These are phyloP conservation scores for Blastocystis sp. DNA, from an alignment of 352 stramenopile genomes.

Conservation along the genomic window DNA sequence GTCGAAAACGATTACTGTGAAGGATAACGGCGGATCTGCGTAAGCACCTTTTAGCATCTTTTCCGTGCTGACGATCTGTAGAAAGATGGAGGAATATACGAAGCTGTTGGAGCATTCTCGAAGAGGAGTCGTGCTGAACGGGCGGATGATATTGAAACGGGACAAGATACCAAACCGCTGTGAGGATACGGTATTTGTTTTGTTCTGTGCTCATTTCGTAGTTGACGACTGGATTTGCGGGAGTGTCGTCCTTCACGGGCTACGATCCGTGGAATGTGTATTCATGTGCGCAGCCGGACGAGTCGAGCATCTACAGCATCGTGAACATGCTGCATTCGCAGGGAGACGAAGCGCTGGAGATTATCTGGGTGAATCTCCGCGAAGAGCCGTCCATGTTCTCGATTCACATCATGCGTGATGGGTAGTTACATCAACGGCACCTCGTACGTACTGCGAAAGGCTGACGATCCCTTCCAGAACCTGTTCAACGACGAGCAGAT, in stretches of 20 bases:
- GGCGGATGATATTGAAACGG: slow-evolving; percentile 52
- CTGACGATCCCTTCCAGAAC: slow-evolving; percentile 81
- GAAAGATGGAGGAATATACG: slow-evolving; percentile 39
- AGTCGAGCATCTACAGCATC: slow-evolving; percentile 43
- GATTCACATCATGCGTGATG: too few relatives aligned
- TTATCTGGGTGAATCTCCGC: slow-evolving; percentile 82
- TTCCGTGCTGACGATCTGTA: not conserved
- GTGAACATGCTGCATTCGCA: slow-evolving; percentile 35
- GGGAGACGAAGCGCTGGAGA: slow-evolving; percentile 31
- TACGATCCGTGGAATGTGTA: slow-evolving; percentile 69
- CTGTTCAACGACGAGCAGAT: slow-evolving; percentile 76
- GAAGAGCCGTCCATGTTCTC: slow-evolving; percentile 80
- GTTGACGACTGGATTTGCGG: not conserved
- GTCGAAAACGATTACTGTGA: not conserved
- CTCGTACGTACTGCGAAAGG: slow-evolving; percentile 81
- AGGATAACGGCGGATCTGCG: not conserved
- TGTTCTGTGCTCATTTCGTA: not conserved
- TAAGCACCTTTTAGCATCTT: not conserved
- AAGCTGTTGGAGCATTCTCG: not conserved
- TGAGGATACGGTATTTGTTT: slow-evolving; percentile 1
- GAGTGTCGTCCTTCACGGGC: slow-evolving; percentile 3
- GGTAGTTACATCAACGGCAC: slow-evolving; percentile 78
- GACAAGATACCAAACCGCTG: slow-evolving; percentile 17
- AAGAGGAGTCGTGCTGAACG: slow-evolving; percentile 28
- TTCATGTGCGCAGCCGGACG: slow-evolving; percentile 33